A percentile compares a stretch with the other conserved stretches of the same genome.
phyloP scores from a whole-genome alignment of 2,329 filamentous ascomycete genomes.

The Stemphylium beticola region DNA sequence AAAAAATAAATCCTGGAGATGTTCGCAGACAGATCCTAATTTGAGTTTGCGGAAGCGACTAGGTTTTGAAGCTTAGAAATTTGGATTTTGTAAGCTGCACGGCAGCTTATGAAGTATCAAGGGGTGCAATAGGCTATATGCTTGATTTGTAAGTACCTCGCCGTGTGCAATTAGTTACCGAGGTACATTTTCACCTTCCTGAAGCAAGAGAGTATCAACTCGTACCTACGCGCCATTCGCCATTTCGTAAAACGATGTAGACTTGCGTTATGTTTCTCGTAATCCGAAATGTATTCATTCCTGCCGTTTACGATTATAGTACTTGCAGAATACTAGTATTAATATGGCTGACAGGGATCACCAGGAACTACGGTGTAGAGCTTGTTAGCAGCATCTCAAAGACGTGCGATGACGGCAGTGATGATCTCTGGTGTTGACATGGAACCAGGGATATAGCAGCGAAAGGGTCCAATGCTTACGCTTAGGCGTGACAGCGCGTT shows the following conservation, averaged over 20 bases:
- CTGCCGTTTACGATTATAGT: no score
- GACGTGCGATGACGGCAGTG: neutral
- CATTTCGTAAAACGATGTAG: neutral
- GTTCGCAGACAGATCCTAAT: no score
- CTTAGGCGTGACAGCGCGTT: slow-evolving; percentile 9
- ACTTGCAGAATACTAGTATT: no score
- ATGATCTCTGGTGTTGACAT: neutral
- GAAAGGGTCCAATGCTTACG: slow-evolving; percentile 5
- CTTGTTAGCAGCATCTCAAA: neutral
- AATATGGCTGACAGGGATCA: no score
- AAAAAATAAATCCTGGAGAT: no score
- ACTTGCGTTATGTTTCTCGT: no score
- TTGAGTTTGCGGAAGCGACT: no score
- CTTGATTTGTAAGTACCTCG: slow-evolving; percentile 23
- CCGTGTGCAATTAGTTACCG: slow-evolving; percentile 9
- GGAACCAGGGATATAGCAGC: neutral
- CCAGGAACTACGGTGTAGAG: neutral
- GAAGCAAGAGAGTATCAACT: neutral
- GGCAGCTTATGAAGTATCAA: neutral
- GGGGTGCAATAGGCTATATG: slow-evolving; percentile 1
- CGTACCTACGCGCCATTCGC: neutral
- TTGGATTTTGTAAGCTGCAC: no score
- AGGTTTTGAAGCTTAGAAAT: no score
- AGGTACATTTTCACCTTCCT: slow-evolving; percentile 12
- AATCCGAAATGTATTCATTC: no score